Base-by-base conservation (phyloP, 192 early-diverging fungal species). In the Mortierella alpina region DNA sequence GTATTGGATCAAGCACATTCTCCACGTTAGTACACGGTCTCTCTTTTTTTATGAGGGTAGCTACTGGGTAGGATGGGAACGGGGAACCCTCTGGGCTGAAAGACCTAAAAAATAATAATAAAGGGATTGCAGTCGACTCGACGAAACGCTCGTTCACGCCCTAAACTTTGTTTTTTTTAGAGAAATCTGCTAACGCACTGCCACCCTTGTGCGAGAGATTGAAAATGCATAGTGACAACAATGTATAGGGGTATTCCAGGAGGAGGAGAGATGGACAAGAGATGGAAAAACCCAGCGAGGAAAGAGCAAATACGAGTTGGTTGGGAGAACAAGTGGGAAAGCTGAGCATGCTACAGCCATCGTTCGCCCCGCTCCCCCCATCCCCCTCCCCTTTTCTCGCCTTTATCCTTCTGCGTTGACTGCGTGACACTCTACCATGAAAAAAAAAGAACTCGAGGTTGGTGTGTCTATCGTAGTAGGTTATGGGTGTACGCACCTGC, bases 401-500 rank as follows among this genome's bases (percentile, higher is more conserved):
- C 31, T 31, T 31, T 31, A 31, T 31, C 31, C 31, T 31, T 31
- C 31, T 31, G 31, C 31, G 31, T 31, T 31, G 31, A 31, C 31
- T 3, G 31, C 31, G 31, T 31, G 31, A 31, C 31, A 31, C 31
- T 31, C 22, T 7, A 23, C n/a, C 23, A 51, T 7, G 12, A 51
- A 64, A 55, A 55, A 66, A 66, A 66, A 55, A 46, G 53, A 66
- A 31, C 31, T 31, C 31, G 31, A 31, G 31, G 31, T 31, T 31
- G 31, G 31, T 1, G 31, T 31, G 31, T 31, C 31, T 31, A 31
- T 31, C 31, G 31, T 31, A 31, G 31, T 31, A 31, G 31, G 22
- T 45, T 1, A 46, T 44, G 31, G 39, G n/a, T 13, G 23, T 23
- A 50, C 60, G 41, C 58, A 50, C 61, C 77, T 68, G 66, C 63